A percentile compares a stretch with the other conserved stretches of the same genome.
phyloP scores from a whole-genome alignment of 257 asterid species.

The Anisodus tanguticus region DNA sequence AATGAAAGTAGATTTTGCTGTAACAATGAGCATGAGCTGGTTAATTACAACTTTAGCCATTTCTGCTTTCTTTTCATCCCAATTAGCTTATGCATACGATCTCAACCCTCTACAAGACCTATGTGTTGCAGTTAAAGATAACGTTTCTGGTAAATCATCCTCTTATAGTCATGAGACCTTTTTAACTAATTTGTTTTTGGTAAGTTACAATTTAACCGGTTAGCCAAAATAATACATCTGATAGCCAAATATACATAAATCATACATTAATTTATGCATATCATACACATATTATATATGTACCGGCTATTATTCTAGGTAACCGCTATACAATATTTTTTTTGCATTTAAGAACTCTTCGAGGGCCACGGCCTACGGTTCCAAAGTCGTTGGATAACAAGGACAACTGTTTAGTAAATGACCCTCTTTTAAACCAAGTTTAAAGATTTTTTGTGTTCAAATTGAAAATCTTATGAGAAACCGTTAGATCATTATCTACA shows the following conservation, averaged over 20 bases:
- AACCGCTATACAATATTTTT: background rate
- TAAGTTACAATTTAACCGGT: background rate
- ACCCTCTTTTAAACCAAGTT: accelerated
- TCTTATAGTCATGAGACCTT: background rate
- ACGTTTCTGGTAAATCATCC: background rate
- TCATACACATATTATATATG: background rate
- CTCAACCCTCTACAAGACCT: background rate
- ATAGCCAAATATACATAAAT: background rate
- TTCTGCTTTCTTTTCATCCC: background rate
- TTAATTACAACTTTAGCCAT: background rate
- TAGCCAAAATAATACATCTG: background rate
- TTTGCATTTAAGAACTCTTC: background rate
- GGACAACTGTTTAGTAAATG: background rate
- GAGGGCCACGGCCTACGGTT: background rate
- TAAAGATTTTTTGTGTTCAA: background rate
- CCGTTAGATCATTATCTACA: background rate
- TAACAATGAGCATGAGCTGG: background rate
- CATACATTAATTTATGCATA: background rate
- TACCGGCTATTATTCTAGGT: background rate
- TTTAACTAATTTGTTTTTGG: background rate
- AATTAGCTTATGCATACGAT: background rate
- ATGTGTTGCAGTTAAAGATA: background rate
- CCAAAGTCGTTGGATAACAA: background rate
- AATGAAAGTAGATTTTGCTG: background rate
- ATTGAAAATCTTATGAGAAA: background rate